A percentile compares a stretch with the other conserved stretches of the same genome.
Conservation (phyloP, 306 rosid genomes). For the Malus fusca region DNA sequence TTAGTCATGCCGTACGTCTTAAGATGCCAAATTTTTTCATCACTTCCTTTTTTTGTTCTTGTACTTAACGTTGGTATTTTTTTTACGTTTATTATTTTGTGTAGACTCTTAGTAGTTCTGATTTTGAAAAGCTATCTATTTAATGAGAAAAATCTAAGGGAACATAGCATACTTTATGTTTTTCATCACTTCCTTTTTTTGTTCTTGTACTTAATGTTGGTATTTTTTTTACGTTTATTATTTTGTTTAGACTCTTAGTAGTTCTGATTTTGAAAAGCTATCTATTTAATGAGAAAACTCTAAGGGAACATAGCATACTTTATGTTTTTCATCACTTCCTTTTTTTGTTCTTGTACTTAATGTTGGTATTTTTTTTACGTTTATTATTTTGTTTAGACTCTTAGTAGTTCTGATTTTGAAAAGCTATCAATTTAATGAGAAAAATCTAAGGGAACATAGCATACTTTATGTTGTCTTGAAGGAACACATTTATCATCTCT, state of each 20-base stretch:
- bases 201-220: not conserved
- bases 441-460: not conserved
- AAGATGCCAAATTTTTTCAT: not conserved
- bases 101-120: not conserved
- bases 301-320: not conserved
- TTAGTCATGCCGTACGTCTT: conserved; percentile 11
- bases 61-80: not conserved
- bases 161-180: not conserved
- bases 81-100: not conserved
- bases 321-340: not conserved
- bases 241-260: not conserved
- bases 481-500: not conserved
- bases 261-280: not conserved
- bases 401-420: not conserved
- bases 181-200: not conserved
- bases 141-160: not conserved
- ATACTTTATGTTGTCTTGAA: not conserved
- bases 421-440: not conserved
- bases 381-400: not conserved
- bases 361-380: not conserved
- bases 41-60: not conserved
- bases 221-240: not conserved
- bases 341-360: not conserved
- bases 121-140: not conserved
- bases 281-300: not conserved